A percentile compares a stretch with the other conserved stretches of the same genome.
These are phyloP conservation scores for Lentinus tigrinus DNA, from an alignment of 768 basidiomycete genomes.

Conservation along the genomic window DNA sequence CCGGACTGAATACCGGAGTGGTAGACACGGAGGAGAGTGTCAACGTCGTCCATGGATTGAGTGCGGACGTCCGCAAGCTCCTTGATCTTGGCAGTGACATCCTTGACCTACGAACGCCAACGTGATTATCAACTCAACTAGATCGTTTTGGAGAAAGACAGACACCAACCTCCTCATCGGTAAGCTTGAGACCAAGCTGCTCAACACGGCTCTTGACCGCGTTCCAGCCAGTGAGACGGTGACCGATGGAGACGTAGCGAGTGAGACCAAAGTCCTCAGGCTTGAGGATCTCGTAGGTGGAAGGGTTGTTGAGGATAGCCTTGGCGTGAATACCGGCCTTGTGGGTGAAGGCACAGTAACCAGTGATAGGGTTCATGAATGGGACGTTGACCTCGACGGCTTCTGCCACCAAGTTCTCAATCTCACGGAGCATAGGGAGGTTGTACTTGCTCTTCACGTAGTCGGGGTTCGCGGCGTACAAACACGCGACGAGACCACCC, in stretches of 20 bases:
- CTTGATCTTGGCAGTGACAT: slow-evolving; percentile 99
- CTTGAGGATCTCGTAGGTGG: slow-evolving; percentile 98
- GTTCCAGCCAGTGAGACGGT: slow-evolving; percentile 98
- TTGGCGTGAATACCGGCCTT: slow-evolving; percentile 99
- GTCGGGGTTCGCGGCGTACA: slow-evolving; percentile 96
- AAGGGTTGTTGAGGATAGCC: slow-evolving; percentile 98
- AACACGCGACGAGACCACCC: slow-evolving; percentile 93
- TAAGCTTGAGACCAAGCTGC: slow-evolving; percentile 87
- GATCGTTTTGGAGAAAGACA: background rate
- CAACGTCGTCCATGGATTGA: slow-evolving; percentile 99
- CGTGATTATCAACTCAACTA: background rate
- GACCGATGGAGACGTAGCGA: slow-evolving; percentile 96
- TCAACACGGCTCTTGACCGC: slow-evolving; percentile 99
- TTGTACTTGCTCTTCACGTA: slow-evolving; percentile 99
- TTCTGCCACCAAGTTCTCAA: slow-evolving; percentile 98
- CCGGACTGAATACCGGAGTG: slow-evolving; percentile 93
- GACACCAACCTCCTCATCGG: slow-evolving; percentile 80
- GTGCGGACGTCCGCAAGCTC: slow-evolving; percentile 97
- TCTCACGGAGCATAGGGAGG: slow-evolving; percentile 93
- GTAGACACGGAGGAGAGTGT: slow-evolving; percentile 93
- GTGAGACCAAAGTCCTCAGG: slow-evolving; percentile 98
- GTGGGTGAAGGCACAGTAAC: slow-evolving; percentile 99
- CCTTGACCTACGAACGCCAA: slow-evolving; percentile 72
- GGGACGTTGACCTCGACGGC: slow-evolving; percentile 98
- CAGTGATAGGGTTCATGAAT: slow-evolving; percentile 96